Evolutionary conservation across 2,329 filamentous ascomycete genomes (phyloP).

Genomic region (Leptographium flavum): DNA sequence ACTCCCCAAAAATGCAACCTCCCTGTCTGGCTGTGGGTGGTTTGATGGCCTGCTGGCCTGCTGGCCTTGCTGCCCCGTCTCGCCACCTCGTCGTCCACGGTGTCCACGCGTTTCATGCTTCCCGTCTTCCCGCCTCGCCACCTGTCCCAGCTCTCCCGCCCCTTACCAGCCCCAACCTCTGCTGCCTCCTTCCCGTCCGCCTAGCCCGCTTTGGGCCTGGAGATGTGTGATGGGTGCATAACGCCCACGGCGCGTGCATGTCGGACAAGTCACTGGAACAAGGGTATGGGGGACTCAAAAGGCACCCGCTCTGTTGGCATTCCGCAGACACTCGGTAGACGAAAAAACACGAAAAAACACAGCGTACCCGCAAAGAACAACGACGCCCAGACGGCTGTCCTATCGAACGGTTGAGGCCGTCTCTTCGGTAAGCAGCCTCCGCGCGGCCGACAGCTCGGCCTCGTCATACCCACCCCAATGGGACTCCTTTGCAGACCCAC

Average conservation of each 20-base stretch:
- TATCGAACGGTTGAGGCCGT: conserved; percentile 29
- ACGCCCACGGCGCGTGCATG: conserved; percentile 13
- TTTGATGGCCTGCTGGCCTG: not conserved
- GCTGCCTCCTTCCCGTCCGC: not conserved
- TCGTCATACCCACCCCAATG: conserved; percentile 61
- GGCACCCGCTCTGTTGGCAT: too few relatives aligned
- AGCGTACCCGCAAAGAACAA: too few relatives aligned
- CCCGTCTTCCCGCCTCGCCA: not conserved
- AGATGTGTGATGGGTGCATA: not conserved
- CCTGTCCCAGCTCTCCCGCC: not conserved
- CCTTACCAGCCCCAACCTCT: too few relatives aligned
- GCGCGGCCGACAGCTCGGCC: conserved; percentile 57
- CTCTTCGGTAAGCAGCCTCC: conserved; percentile 48
- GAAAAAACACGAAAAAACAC: too few relatives aligned
- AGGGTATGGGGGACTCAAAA: not conserved
- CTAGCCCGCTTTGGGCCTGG: not conserved
- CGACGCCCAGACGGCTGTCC: too few relatives aligned
- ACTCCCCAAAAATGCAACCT: not conserved
- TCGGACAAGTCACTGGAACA: conserved; percentile 14
- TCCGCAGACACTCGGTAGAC: too few relatives aligned
- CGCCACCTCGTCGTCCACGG: not conserved
- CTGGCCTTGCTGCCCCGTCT: not conserved
- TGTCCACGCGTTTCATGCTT: not conserved
- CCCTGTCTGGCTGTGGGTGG: not conserved
- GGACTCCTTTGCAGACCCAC: conserved; percentile 41